phyloP scores from a whole-genome alignment of 2,329 filamentous ascomycete genomes.

The Coniochaeta prunicola region DNA sequence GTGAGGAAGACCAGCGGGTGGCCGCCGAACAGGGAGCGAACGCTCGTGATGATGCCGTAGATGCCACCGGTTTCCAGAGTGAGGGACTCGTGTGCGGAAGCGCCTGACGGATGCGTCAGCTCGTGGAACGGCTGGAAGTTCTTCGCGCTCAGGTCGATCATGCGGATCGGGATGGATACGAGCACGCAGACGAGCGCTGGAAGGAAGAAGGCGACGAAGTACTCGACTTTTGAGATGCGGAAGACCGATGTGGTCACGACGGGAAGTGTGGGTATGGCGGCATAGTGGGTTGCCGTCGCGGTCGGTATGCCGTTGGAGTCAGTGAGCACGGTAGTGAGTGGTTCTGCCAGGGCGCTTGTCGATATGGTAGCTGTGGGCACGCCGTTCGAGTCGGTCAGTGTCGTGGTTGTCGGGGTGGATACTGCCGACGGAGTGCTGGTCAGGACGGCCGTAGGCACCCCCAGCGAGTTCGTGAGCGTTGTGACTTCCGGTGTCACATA shows the following conservation, averaged over 20 bases:
- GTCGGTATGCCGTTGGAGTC: slow-evolving; percentile 11
- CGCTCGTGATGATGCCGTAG: slow-evolving; percentile 12
- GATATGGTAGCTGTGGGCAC: slow-evolving; percentile 6
- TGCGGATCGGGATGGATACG: slow-evolving; percentile 26
- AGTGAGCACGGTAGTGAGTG: slow-evolving; percentile 6
- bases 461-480: slow-evolving; percentile 6
- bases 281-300: slow-evolving; percentile 12
- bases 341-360: slow-evolving; percentile 7
- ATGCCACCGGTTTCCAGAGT: slow-evolving; percentile 17
- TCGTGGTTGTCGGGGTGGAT: slow-evolving; percentile 7
- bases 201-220: slow-evolving; percentile 28
- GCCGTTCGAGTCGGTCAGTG: slow-evolving; percentile 8
- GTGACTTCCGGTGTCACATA: not conserved
- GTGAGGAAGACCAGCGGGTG: slow-evolving; percentile 19
- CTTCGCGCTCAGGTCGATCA: slow-evolving; percentile 27
- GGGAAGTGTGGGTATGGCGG: slow-evolving; percentile 4
- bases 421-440: slow-evolving; percentile 6
- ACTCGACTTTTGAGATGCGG: slow-evolving; percentile 20
- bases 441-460: slow-evolving; percentile 6
- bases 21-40: slow-evolving; percentile 16
- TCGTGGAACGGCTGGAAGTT: slow-evolving; percentile 32
- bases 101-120: slow-evolving; percentile 21
- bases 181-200: slow-evolving; percentile 25
- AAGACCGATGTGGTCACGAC: slow-evolving; percentile 8
- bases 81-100: slow-evolving; percentile 22